Conservation (phyloP, 1,284 basidiomycete species). For the Cryptococcus hybrid region DNA sequence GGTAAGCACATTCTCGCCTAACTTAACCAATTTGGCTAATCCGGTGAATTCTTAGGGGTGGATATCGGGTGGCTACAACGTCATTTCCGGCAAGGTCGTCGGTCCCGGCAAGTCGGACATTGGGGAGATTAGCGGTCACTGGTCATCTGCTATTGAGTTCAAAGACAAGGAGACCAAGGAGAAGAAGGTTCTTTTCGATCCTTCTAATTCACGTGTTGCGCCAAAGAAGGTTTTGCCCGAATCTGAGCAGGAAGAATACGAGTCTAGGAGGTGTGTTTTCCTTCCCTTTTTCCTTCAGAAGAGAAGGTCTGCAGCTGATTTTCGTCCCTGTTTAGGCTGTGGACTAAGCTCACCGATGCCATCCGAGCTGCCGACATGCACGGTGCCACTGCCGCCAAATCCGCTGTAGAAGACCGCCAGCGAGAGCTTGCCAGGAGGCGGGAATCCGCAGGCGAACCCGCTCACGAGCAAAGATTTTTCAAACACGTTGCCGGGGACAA, state of each 20-base stretch:
- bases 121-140: conserved; percentile 86
- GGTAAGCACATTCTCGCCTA: conserved; percentile 42
- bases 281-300: not conserved
- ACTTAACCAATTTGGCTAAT: not conserved
- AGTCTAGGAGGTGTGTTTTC: conserved; percentile 69
- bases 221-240: conserved; percentile 83
- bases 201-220: conserved; percentile 66
- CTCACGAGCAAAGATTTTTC: conserved; percentile 76
- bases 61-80: conserved; percentile 96
- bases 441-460: conserved; percentile 63
- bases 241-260: conserved; percentile 83
- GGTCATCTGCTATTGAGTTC: conserved; percentile 90
- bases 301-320: not conserved
- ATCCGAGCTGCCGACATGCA: conserved; percentile 90
- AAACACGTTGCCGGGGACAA: conserved; percentile 61
- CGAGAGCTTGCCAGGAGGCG: conserved; percentile 73
- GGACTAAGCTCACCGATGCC: conserved; percentile 81
- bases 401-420: conserved; percentile 87
- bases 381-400: conserved; percentile 87
- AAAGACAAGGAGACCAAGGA: conserved; percentile 67
- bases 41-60: conserved; percentile 59
- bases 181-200: conserved; percentile 79
- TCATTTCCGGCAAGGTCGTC: conserved; percentile 77
- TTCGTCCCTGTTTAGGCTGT: conserved; percentile 59
- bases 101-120: conserved; percentile 60